A percentile compares a stretch with the other conserved stretches of the same genome.
Evolutionary conservation across 1,139 yeast species (phyloP).

Genomic region (Magnusiomyces clavatus): DNA sequence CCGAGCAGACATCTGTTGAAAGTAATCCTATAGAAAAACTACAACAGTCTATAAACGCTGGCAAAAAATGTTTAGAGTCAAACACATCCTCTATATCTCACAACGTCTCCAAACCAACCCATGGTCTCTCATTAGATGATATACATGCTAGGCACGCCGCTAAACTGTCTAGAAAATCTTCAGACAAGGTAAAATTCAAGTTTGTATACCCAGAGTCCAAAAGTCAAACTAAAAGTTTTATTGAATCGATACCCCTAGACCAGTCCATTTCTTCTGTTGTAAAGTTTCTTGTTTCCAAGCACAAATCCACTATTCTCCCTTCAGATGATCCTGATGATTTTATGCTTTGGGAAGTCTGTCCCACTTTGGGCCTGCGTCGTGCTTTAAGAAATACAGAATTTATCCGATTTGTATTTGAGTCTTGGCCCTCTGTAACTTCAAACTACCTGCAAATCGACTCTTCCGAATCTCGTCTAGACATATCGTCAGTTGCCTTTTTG

Average conservation of each 20-base stretch:
- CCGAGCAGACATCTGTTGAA: no score
- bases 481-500: conserved; percentile 26
- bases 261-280: conserved; percentile 5
- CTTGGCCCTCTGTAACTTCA: conserved; percentile 8
- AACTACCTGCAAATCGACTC: conserved; percentile 22
- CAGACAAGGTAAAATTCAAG: not conserved
- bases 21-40: no score
- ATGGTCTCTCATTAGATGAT: not conserved
- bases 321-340: conserved; percentile 9
- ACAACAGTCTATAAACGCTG: no score
- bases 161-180: not conserved
- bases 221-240: not conserved
- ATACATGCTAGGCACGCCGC: not conserved
- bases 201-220: not conserved
- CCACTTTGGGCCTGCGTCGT: conserved; percentile 7
- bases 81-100: not conserved
- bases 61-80: no score
- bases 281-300: conserved; percentile 5
- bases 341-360: conserved; percentile 12
- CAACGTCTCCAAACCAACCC: not conserved
- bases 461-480: conserved; percentile 22
- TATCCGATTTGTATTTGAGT: conserved; percentile 3
- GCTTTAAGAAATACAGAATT: conserved; percentile 9
- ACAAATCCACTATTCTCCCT: not conserved
- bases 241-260: not conserved